phyloP scores from a whole-genome alignment of 2,329 filamentous ascomycete species.

The Atkinsonella texensis region DNA sequence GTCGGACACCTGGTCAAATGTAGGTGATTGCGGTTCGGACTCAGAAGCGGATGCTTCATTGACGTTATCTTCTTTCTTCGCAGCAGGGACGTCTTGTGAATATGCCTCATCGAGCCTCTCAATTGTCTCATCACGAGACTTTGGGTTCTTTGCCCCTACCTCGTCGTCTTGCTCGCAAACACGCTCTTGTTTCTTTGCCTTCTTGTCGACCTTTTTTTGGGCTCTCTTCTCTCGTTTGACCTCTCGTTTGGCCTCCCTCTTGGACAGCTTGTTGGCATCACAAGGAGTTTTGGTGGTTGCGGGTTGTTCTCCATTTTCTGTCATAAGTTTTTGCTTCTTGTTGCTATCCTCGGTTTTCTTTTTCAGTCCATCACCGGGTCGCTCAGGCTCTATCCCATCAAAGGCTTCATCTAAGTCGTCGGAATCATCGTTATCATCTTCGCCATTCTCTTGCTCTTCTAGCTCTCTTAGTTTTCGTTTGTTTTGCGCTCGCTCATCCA shows the following conservation, averaged over 20 bases:
- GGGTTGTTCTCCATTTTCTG: conserved; percentile 15
- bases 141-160: conserved; percentile 7
- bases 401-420: conserved; percentile 31
- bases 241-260: conserved; percentile 42
- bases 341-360: conserved; percentile 33
- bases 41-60: conserved; percentile 35
- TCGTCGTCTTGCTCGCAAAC: conserved; percentile 10
- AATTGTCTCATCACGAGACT: conserved; percentile 7
- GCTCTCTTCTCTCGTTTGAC: conserved; percentile 33
- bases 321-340: conserved; percentile 40
- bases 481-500: conserved; percentile 66
- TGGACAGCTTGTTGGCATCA: conserved; percentile 35
- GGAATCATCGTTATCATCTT: conserved; percentile 34
- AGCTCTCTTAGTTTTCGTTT: conserved; percentile 69
- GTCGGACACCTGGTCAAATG: conserved; percentile 42
- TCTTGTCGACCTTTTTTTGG: conserved; percentile 20
- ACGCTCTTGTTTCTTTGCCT: conserved; percentile 18
- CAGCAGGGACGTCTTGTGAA: conserved; percentile 16
- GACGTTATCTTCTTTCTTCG: conserved; percentile 30
- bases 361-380: conserved; percentile 53
- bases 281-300: conserved; percentile 27
- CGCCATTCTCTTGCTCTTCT: conserved; percentile 30
- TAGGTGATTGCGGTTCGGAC: conserved; percentile 38
- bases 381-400: conserved; percentile 44
- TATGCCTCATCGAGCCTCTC: conserved; percentile 9